These are phyloP conservation scores for Alloascoidea africana DNA, from an alignment of 805 yeast species.

Conservation along the genomic window DNA sequence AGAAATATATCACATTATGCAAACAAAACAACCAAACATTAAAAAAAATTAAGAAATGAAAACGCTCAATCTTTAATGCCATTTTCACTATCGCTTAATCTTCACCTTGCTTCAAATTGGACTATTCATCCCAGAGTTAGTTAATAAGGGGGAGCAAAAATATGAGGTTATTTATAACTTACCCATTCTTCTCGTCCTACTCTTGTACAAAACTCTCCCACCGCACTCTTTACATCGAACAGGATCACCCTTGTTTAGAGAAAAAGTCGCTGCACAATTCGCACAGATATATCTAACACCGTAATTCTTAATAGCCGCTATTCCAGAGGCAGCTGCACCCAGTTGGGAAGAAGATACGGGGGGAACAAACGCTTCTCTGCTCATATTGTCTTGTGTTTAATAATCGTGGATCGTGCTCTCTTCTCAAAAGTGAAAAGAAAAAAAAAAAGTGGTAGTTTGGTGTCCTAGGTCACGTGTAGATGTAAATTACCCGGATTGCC, in stretches of 20 bases:
- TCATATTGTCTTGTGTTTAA: slow-evolving; percentile 7
- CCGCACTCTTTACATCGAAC: slow-evolving; percentile 98
- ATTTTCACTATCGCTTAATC: too few relatives aligned
- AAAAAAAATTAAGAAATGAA: too few relatives aligned
- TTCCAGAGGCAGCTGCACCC: slow-evolving; percentile 72
- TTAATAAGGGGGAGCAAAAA: not conserved
- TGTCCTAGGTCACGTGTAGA: too few relatives aligned
- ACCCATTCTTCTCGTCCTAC: slow-evolving; percentile 94
- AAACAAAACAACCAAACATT: too few relatives aligned
- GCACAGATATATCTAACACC: slow-evolving; percentile 94
- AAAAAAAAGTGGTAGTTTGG: too few relatives aligned
- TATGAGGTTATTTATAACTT: slow-evolving; percentile 26
- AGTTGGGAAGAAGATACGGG: slow-evolving; percentile 51
- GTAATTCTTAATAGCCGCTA: slow-evolving; percentile 49
- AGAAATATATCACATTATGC: too few relatives aligned
- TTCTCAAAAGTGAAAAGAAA: too few relatives aligned
- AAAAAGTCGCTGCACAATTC: slow-evolving; percentile 82
- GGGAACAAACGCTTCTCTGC: slow-evolving; percentile 79
- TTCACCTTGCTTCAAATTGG: slow-evolving; percentile 65
- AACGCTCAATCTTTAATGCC: too few relatives aligned
- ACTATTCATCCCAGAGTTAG: slow-evolving; percentile 14
- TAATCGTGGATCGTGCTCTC: too few relatives aligned
- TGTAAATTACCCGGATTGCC: too few relatives aligned
- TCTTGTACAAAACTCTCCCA: slow-evolving; percentile 92
- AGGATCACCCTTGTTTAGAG: slow-evolving; percentile 85